Conservation (phyloP, 805 yeast species). For the Lipomyces chichibuensis region DNA sequence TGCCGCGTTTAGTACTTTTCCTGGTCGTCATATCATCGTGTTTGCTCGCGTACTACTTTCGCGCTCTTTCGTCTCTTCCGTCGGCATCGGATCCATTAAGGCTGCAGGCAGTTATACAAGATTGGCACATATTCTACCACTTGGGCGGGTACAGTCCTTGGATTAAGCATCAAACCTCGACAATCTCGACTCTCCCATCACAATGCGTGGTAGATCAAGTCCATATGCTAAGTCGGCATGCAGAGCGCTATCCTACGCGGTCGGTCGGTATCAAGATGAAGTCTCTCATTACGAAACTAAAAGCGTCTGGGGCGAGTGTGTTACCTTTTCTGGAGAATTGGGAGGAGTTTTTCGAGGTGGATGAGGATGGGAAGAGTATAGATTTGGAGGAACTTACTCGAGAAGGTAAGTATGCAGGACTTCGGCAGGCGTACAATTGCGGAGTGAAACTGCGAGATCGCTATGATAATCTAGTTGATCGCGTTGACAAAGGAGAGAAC, state of each 20-base stretch:
- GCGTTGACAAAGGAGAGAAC: not conserved
- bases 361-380: constrained; percentile 9
- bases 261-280: constrained; percentile 29
- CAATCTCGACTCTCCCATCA: constrained; percentile 5
- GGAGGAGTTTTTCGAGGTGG: constrained; percentile 27
- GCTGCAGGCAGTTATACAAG: not conserved
- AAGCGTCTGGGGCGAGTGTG: constrained; percentile 3
- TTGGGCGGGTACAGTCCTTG: constrained; percentile 34
- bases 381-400: constrained; percentile 27
- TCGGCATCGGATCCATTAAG: not conserved
- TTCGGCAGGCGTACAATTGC: constrained; percentile 10
- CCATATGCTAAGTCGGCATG: constrained; percentile 33
- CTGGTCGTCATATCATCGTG: not conserved
- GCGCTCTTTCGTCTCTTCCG: not conserved
- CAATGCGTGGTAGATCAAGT: constrained; percentile 28
- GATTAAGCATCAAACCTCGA: constrained; percentile 6
- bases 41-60: not conserved
- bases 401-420: constrained; percentile 24
- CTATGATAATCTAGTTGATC: constrained; percentile 19
- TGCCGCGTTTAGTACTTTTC: not conserved
- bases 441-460: constrained; percentile 16
- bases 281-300: constrained; percentile 14
- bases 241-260: constrained; percentile 29
- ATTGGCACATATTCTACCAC: constrained; percentile 21
- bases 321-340: constrained; percentile 26